Evolutionary conservation across 1,139 yeast genomes (phyloP).

Genomic region (Debaryomyces sp.): DNA sequence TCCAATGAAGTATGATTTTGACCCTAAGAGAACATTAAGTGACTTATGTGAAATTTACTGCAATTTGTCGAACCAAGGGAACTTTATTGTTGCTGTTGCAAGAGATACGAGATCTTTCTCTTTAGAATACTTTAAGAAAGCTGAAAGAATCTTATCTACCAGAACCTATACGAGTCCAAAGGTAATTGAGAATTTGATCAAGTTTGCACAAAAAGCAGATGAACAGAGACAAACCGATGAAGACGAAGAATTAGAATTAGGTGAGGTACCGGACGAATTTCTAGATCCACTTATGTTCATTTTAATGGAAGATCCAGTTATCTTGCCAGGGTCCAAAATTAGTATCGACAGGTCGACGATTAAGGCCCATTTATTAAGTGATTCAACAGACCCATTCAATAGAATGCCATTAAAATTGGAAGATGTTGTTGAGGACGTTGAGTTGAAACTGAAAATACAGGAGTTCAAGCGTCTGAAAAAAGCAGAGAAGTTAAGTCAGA

Average conservation of each 20-base stretch:
- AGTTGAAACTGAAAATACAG: conserved; percentile 61
- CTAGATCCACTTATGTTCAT: conserved; percentile 96
- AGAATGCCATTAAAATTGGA: conserved; percentile 88
- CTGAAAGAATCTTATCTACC: conserved; percentile 64
- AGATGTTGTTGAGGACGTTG: conserved; percentile 79
- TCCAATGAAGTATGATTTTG: conserved; percentile 83
- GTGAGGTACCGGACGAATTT: conserved; percentile 95
- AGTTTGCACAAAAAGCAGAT: conserved; percentile 68
- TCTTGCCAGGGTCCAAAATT: conserved; percentile 80
- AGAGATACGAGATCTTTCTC: conserved; percentile 88
- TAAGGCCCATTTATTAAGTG: conserved; percentile 90
- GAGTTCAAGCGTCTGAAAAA: conserved; percentile 53
- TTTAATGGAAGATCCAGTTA: conserved; percentile 94
- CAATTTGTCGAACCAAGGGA: conserved; percentile 64
- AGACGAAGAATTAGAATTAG: conserved; percentile 83
- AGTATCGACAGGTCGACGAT: conserved; percentile 89
- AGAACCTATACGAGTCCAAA: conserved; percentile 55
- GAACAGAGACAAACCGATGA: conserved; percentile 62
- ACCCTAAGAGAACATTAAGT: conserved; percentile 72
- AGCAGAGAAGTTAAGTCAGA: conserved; percentile 14
- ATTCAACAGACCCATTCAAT: conserved; percentile 96
- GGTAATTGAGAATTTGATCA: conserved; percentile 52
- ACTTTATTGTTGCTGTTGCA: conserved; percentile 79
- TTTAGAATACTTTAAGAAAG: conserved; percentile 65
- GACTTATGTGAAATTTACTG: conserved; percentile 75